A percentile compares a stretch with the other conserved stretches of the same genome.
phyloP scores from a whole-genome alignment of 2,329 filamentous ascomycete genomes.

The Anisogramma anomala region DNA sequence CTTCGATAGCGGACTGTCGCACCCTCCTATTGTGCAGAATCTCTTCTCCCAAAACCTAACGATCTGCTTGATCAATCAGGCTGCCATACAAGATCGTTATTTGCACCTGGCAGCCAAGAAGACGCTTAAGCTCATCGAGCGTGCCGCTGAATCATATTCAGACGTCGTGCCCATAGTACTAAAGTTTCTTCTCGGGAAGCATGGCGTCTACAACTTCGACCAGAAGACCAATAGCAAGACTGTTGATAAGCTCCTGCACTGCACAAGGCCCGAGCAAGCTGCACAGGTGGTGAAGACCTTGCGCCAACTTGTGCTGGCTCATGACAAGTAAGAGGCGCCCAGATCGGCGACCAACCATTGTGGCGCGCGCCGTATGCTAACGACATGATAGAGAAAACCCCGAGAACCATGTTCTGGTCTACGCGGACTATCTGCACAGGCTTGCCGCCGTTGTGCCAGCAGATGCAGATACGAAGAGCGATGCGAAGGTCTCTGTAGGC shows the following conservation, averaged over 20 bases:
- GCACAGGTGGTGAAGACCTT: slow-evolving; percentile 7
- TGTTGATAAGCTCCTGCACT: slow-evolving; percentile 36
- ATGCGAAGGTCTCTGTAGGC: slow-evolving; percentile 25
- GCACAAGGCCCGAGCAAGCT: slow-evolving; percentile 20
- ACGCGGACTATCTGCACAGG: slow-evolving; percentile 43
- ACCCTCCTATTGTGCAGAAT: slow-evolving; percentile 35
- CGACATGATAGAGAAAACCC: not conserved
- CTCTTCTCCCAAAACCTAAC: slow-evolving; percentile 80
- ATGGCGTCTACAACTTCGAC: slow-evolving; percentile 72
- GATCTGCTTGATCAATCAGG: slow-evolving; percentile 71
- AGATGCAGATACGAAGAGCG: slow-evolving; percentile 20
- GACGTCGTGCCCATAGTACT: slow-evolving; percentile 50
- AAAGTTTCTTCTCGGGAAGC: slow-evolving; percentile 54
- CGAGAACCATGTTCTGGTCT: slow-evolving; percentile 35
- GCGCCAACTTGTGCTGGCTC: slow-evolving; percentile 18
- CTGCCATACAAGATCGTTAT: slow-evolving; percentile 64
- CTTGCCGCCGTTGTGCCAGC: slow-evolving; percentile 30
- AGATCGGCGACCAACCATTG: no score
- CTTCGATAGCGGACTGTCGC: slow-evolving; percentile 42
- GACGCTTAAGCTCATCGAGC: slow-evolving; percentile 59
- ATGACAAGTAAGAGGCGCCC: slow-evolving; percentile 22
- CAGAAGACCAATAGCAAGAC: slow-evolving; percentile 56
- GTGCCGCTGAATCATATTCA: slow-evolving; percentile 49
- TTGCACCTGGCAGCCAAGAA: slow-evolving; percentile 69
- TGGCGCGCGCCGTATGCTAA: no score